Evolutionary conservation across 2,329 filamentous ascomycete genomes (phyloP).

Genomic region (Cytospora leucostoma): DNA sequence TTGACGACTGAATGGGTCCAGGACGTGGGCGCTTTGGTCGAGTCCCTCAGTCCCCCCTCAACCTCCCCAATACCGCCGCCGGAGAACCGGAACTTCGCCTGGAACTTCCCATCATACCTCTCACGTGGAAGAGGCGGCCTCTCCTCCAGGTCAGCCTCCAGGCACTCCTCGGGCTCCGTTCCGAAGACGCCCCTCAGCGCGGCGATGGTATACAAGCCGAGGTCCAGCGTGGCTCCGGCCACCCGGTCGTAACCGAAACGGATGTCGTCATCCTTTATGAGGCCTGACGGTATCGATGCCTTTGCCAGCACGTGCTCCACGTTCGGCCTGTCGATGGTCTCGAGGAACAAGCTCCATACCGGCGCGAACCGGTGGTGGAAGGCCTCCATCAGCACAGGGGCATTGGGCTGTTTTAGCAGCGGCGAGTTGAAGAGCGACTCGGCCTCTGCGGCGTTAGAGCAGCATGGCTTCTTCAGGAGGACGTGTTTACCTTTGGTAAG

Average conservation of each 20-base stretch:
- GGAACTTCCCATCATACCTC: slow-evolving; percentile 39
- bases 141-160: slow-evolving; percentile 35
- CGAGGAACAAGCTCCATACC: slow-evolving; percentile 45
- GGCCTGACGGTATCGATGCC: slow-evolving; percentile 36
- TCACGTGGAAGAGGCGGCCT: slow-evolving; percentile 36
- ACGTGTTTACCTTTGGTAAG: slow-evolving; percentile 55
- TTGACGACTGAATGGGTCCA: slow-evolving; percentile 25
- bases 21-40: slow-evolving; percentile 29
- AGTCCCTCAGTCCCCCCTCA: slow-evolving; percentile 33
- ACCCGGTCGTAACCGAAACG: slow-evolving; percentile 45
- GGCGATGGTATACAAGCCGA: slow-evolving; percentile 45
- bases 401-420: slow-evolving; percentile 35
- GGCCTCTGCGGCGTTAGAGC: slow-evolving; percentile 49
- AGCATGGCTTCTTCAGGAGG: slow-evolving; percentile 55
- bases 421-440: slow-evolving; percentile 45
- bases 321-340: slow-evolving; percentile 41
- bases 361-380: slow-evolving; percentile 56
- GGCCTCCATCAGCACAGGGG: slow-evolving; percentile 54
- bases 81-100: slow-evolving; percentile 42
- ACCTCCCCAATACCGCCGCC: slow-evolving; percentile 41
- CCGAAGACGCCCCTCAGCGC: slow-evolving; percentile 43
- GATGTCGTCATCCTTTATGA: slow-evolving; percentile 44
- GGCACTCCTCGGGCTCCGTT: slow-evolving; percentile 42
- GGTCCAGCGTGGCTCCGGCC: slow-evolving; percentile 45
- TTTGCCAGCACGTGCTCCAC: slow-evolving; percentile 39